These are phyloP conservation scores for Pelagophyceae sp. DNA, from an alignment of 352 stramenopile genomes.

Conservation along the genomic window DNA sequence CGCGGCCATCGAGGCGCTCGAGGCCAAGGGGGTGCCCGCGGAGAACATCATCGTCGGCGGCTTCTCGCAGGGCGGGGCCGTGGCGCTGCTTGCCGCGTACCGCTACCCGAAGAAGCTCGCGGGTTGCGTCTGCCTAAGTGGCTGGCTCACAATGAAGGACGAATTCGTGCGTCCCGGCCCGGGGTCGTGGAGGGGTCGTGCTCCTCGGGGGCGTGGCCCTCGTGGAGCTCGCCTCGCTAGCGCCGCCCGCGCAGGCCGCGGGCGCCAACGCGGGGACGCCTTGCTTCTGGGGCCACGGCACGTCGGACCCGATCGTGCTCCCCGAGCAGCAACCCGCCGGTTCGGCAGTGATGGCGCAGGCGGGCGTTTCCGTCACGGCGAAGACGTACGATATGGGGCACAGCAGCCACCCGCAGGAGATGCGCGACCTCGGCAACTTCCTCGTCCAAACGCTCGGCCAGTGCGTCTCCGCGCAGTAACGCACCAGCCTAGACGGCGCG, in stretches of 20 bases:
- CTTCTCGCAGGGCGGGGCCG: conserved; percentile 59
- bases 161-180: too few relatives aligned
- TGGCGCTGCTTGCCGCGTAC: conserved; percentile 38
- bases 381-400: conserved; percentile 46
- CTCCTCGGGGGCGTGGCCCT: too few relatives aligned
- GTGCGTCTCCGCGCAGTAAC: not conserved
- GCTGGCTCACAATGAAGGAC: conserved; percentile 48
- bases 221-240: too few relatives aligned
- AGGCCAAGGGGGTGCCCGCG: conserved; percentile 47
- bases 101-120: conserved; percentile 35
- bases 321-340: conserved; percentile 49
- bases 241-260: too few relatives aligned
- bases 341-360: conserved; percentile 36
- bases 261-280: conserved; percentile 36
- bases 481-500: too few relatives aligned
- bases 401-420: conserved; percentile 40
- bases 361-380: conserved; percentile 35
- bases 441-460: conserved; percentile 39
- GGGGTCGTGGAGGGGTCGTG: too few relatives aligned
- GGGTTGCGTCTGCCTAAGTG: conserved; percentile 43
- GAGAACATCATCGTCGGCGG: conserved; percentile 59
- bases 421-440: conserved; percentile 46
- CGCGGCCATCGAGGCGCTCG: conserved; percentile 33
- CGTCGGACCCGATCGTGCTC: conserved; percentile 51
- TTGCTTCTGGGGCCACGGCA: conserved; percentile 52